Base-by-base conservation (phyloP, 345 rosid species). In the Noccaea caerulescens region DNA sequence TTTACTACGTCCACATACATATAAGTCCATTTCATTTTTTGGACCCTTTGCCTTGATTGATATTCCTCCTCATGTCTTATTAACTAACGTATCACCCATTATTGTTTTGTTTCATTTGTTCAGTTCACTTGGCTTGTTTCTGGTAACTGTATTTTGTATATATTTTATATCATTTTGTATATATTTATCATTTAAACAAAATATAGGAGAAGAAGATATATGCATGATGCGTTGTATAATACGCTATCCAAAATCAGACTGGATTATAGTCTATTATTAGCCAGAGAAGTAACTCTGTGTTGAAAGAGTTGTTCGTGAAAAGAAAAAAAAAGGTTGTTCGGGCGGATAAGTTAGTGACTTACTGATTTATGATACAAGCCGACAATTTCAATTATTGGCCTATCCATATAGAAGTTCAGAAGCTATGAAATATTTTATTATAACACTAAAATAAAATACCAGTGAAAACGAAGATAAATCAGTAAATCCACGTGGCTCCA, bases 401-500 rank as follows among this genome's bases (percentile, higher is more conserved):
- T 67, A 67, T 67, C 69, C 63, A 68, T 27, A 38, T 34, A 27
- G 39, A 43, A 52, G 50, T 60, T 12, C 58, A 60, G 63, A 68
- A 66, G 62, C 68, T 42, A 58, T 27, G 5, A 5, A 57, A 7
- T 66, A 39, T 57, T 51, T 14, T 59, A 52, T 52, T 25, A 66
- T 36, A 46, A 52, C 56, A 62, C 14, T 0, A 42, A 36, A 34
- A 36, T 14, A 54, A 36, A 20, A 61, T 39, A 61, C n/a, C 20
- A 46, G 11, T 4, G 13, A 32, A 57, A 39, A 5, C 30, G 39
- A 59, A 59, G 54, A 51, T 6, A 55, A 57, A 13, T 23, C 12
- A 52, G 63, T 27, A 67, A 68, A 46, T n/a, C 73, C 73, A 75
- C 78, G 73, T 60, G 69, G 63, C 68, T 25, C 43, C 78, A 75